phyloP scores from a whole-genome alignment of 2,329 filamentous ascomycete species.

The Fusarium guadeloupense region DNA sequence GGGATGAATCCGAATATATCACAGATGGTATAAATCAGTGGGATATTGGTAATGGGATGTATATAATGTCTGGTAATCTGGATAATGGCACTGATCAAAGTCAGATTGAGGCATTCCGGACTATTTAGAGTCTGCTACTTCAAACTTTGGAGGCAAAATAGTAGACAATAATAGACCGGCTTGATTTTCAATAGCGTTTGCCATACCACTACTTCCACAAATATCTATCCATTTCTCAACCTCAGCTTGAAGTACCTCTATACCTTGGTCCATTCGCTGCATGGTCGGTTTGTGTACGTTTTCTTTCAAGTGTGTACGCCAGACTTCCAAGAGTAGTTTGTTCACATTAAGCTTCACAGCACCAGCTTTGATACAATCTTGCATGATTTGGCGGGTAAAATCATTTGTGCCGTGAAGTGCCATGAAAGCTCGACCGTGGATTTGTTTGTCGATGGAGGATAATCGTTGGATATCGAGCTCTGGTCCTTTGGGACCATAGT shows the following conservation, averaged over 20 bases:
- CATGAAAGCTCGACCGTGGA: constrained; percentile 52
- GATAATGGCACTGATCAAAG: too few species aligned
- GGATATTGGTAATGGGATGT: background rate
- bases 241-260: constrained; percentile 22
- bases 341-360: constrained; percentile 69
- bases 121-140: too few species aligned
- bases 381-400: constrained; percentile 60
- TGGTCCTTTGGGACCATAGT: constrained; percentile 73
- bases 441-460: constrained; percentile 44
- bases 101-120: too few species aligned
- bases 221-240: constrained; percentile 34
- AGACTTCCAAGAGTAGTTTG: constrained; percentile 56
- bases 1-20: background rate
- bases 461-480: constrained; percentile 63
- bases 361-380: constrained; percentile 60
- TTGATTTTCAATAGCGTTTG: too few species aligned
- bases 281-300: constrained; percentile 12
- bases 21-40: too few species aligned
- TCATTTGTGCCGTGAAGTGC: constrained; percentile 68
- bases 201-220: constrained; percentile 30
- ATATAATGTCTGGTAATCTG: too few species aligned
- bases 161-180: too few species aligned
- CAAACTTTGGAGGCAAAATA: too few species aligned
- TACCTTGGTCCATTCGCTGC: constrained; percentile 22
- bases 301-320: constrained; percentile 7